These are phyloP conservation scores for Pleurotus tuoliensis DNA, from an alignment of 768 basidiomycete species.

Conservation along the genomic window DNA sequence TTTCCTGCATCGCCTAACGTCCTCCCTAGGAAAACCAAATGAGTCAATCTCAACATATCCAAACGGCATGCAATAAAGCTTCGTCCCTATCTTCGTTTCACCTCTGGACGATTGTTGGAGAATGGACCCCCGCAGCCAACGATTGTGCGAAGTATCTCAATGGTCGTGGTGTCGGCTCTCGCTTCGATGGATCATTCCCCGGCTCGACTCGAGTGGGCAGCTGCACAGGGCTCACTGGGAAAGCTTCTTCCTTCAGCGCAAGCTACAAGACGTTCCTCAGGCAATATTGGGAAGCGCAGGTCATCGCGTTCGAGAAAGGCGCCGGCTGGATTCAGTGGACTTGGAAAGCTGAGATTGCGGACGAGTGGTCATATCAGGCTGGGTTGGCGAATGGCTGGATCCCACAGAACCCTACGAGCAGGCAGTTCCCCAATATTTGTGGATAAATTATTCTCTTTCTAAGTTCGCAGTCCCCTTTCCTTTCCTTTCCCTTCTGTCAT, in stretches of 20 bases:
- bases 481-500: no score
- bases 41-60: constrained; percentile 53
- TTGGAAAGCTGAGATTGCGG: constrained; percentile 79
- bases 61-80: constrained; percentile 48
- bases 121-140: constrained; percentile 78
- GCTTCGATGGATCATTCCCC: constrained; percentile 59
- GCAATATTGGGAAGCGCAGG: constrained; percentile 83
- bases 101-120: constrained; percentile 83
- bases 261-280: constrained; percentile 80
- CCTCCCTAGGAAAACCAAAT: constrained; percentile 38
- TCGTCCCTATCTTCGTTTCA: constrained; percentile 46
- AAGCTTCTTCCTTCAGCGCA: constrained; percentile 67
- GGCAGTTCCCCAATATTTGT: constrained; percentile 63
- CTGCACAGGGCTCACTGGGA: constrained; percentile 71
- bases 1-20: neutral
- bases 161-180: constrained; percentile 68
- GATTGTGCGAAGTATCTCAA: constrained; percentile 84
- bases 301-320: constrained; percentile 64
- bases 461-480: no score
- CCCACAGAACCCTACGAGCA: constrained; percentile 49
- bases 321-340: constrained; percentile 79
- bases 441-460: constrained; percentile 19
- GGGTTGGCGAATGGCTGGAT: constrained; percentile 84
- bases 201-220: constrained; percentile 70
- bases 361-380: constrained; percentile 89